Evolutionary conservation across 371 early-diverging fungal species (phyloP).

Genomic region (Ordospora pajunii): DNA sequence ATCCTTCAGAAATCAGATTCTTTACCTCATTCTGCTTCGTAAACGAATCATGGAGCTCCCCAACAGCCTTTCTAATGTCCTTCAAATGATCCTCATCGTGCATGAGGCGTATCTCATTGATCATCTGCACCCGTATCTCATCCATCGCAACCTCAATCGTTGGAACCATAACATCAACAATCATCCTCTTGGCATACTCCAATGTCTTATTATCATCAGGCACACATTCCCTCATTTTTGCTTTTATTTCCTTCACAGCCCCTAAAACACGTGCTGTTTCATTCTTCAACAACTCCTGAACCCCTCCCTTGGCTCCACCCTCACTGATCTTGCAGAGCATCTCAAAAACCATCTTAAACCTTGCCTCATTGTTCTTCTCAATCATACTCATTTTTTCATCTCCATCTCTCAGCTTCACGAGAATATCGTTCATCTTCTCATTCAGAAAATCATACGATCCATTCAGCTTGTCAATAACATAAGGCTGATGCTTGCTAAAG

Average conservation of each 20-base stretch:
- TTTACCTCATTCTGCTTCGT: conserved; percentile 17
- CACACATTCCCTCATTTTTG: background rate
- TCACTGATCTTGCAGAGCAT: background rate
- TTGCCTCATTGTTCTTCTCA: background rate
- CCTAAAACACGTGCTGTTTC: background rate
- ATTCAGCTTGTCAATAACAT: no score
- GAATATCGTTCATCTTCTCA: background rate
- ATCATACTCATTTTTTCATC: background rate
- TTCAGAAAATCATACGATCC: background rate
- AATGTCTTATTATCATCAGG: conserved; percentile 5
- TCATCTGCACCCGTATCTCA: conserved; percentile 57
- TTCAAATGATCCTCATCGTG: conserved; percentile 27
- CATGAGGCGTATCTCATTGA: conserved; percentile 41
- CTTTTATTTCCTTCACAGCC: background rate
- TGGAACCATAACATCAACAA: conserved; percentile 46
- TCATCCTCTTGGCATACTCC: conserved; percentile 29
- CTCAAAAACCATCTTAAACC: background rate
- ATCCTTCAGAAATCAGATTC: conserved; percentile 19
- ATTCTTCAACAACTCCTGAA: background rate
- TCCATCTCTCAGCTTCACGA: background rate
- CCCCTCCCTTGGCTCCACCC: background rate
- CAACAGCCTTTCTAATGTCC: conserved; percentile 28
- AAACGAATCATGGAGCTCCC: conserved; percentile 17
- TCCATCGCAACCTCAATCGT: conserved; percentile 54
- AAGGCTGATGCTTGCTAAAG: no score